Evolutionary conservation across 164 flowering plant species (phyloP).

Genomic region (Litsea cubeba): DNA sequence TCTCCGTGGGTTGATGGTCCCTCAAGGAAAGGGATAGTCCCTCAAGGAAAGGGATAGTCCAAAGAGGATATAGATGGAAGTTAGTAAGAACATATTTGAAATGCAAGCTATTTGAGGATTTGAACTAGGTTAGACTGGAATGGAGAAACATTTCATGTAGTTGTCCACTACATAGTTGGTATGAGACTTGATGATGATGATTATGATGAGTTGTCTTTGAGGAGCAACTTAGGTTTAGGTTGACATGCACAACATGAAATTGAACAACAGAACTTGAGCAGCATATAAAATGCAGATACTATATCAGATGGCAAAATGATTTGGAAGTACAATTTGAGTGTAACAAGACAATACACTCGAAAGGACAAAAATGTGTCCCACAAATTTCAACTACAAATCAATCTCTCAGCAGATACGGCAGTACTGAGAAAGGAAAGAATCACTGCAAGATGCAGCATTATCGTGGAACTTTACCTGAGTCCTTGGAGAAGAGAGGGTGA

Average conservation of each 20-base stretch:
- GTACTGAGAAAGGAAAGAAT: neutral
- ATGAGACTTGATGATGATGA: too few relatives aligned
- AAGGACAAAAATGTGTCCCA: neutral
- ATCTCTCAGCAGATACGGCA: neutral
- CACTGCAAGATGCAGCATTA: neutral
- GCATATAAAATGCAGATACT: neutral
- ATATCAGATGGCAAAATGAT: neutral
- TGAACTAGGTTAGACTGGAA: too few relatives aligned
- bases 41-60: too few relatives aligned
- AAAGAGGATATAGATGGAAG: too few relatives aligned
- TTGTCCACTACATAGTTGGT: too few relatives aligned
- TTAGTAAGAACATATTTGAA: too few relatives aligned
- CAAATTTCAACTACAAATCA: neutral
- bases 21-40: too few relatives aligned
- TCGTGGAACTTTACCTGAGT: constrained; percentile 4
- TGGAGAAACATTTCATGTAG: too few relatives aligned
- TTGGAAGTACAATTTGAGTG: neutral
- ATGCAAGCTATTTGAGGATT: too few relatives aligned
- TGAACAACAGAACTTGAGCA: neutral
- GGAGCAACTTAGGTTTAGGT: too few relatives aligned
- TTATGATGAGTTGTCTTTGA: too few relatives aligned
- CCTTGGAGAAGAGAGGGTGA: neutral
- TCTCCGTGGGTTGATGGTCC: too few relatives aligned
- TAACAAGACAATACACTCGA: neutral
- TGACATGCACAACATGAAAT: neutral